These are phyloP conservation scores for Chaetomium sp. DNA, from an alignment of 2,329 filamentous ascomycete species.

Conservation along the genomic window DNA sequence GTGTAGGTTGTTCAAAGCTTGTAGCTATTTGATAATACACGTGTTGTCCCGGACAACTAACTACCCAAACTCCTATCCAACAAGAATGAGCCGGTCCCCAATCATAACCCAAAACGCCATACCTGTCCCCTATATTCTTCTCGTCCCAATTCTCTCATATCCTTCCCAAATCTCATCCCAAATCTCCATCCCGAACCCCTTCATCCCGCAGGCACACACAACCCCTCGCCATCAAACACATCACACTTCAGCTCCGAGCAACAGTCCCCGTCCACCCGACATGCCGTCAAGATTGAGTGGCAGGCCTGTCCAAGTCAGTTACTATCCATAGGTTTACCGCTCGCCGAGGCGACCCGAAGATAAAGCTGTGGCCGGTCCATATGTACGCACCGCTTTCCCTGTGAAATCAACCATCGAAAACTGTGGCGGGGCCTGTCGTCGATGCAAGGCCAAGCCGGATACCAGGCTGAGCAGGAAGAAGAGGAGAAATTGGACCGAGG, in stretches of 20 bases:
- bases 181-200: too few relatives aligned
- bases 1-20: too few relatives aligned
- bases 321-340: background rate
- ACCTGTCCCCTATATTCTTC: too few relatives aligned
- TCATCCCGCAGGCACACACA: constrained; percentile 16
- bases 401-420: constrained; percentile 1
- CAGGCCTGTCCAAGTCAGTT: constrained; percentile 9
- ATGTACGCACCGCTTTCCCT: constrained; percentile 2
- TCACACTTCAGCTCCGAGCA: constrained; percentile 14
- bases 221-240: constrained; percentile 14
- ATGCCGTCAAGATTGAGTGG: constrained; percentile 15
- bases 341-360: background rate
- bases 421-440: background rate
- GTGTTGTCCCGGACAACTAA: too few relatives aligned
- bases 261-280: constrained; percentile 15
- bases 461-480: constrained; percentile 14
- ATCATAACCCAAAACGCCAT: too few relatives aligned
- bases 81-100: too few relatives aligned
- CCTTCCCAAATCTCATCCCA: too few relatives aligned
- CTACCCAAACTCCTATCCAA: too few relatives aligned
- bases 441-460: constrained; percentile 13
- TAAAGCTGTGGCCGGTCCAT: too few relatives aligned
- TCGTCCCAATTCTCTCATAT: too few relatives aligned
- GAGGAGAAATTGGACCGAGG: constrained; percentile 6
- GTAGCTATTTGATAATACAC: too few relatives aligned